Evolutionary conservation across 352 stramenopile genomes (phyloP).

Genomic region (Pythium graminicola): DNA sequence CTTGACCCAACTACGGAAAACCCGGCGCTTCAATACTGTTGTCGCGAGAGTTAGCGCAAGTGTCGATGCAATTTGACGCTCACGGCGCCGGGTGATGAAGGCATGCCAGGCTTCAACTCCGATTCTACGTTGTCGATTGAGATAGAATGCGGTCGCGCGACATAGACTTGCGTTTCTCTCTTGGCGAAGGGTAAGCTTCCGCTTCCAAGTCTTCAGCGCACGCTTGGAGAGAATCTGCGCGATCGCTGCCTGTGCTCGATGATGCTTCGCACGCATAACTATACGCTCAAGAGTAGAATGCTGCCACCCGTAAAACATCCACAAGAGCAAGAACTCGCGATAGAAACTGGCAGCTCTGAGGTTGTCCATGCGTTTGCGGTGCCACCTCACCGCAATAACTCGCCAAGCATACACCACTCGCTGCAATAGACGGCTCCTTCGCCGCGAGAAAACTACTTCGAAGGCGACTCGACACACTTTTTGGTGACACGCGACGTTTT

Average conservation of each 20-base stretch:
- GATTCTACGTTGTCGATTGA: neutral
- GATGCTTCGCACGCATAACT: neutral
- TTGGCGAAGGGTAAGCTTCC: neutral
- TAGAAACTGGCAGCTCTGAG: slow-evolving; percentile 9
- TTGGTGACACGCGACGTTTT: neutral
- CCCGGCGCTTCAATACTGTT: neutral
- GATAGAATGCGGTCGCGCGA: neutral
- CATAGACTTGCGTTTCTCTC: neutral
- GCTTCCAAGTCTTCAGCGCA: neutral
- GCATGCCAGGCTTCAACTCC: neutral
- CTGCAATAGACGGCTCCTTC: neutral
- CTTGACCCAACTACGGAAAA: slow-evolving; percentile 2
- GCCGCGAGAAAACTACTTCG: neutral
- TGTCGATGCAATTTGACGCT: neutral
- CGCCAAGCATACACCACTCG: neutral
- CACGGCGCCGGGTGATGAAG: neutral
- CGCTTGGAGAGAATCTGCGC: neutral
- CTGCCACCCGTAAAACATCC: slow-evolving; percentile 15
- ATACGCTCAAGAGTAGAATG: neutral
- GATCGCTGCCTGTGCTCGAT: neutral
- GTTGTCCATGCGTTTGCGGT: neutral
- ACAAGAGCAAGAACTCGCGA: slow-evolving; percentile 12
- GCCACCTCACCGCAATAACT: neutral
- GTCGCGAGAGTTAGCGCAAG: neutral
- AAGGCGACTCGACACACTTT: neutral